A percentile compares a stretch with the other conserved stretches of the same genome.
phyloP scores from a whole-genome alignment of 352 stramenopile species.

The Phytophthora fragariaefolia region DNA sequence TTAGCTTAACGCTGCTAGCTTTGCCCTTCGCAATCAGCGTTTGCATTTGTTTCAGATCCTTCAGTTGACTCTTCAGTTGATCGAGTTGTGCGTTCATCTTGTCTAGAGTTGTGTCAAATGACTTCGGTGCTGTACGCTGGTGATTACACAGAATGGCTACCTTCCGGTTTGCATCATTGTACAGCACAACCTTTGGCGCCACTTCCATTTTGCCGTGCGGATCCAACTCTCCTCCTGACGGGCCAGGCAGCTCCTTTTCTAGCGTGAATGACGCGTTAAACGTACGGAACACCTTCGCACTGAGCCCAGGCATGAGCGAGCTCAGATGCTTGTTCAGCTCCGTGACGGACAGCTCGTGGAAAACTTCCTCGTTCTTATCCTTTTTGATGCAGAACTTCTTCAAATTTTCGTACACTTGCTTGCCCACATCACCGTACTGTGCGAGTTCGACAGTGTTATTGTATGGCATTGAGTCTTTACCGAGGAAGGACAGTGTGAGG shows the following conservation, averaged over 20 bases:
- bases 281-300: constrained; percentile 99
- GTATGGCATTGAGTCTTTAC: constrained; percentile 99
- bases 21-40: constrained; percentile 89
- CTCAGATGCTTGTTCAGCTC: constrained; percentile 99
- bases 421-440: constrained; percentile 90
- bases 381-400: constrained; percentile 96
- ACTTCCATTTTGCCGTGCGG: constrained; percentile 69
- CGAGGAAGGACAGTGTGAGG: constrained; percentile 99
- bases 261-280: constrained; percentile 99
- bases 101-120: constrained; percentile 94
- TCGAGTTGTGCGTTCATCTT: constrained; percentile 94
- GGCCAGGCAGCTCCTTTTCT: constrained; percentile 94
- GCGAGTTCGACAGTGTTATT: constrained; percentile 99
- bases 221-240: constrained; percentile 53
- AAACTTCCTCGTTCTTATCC: constrained; percentile 97
- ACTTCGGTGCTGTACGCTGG: constrained; percentile 98
- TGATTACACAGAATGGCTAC: constrained; percentile 99
- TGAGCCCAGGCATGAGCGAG: constrained; percentile 98
- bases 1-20: constrained; percentile 90
- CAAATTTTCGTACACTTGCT: constrained; percentile 96
- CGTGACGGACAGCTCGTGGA: constrained; percentile 95
- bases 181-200: constrained; percentile 95
- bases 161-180: constrained; percentile 99
- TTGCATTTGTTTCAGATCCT: constrained; percentile 95
- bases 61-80: constrained; percentile 94